phyloP scores from a whole-genome alignment of 2,329 filamentous ascomycete genomes.

The Elsinoe arachidis region DNA sequence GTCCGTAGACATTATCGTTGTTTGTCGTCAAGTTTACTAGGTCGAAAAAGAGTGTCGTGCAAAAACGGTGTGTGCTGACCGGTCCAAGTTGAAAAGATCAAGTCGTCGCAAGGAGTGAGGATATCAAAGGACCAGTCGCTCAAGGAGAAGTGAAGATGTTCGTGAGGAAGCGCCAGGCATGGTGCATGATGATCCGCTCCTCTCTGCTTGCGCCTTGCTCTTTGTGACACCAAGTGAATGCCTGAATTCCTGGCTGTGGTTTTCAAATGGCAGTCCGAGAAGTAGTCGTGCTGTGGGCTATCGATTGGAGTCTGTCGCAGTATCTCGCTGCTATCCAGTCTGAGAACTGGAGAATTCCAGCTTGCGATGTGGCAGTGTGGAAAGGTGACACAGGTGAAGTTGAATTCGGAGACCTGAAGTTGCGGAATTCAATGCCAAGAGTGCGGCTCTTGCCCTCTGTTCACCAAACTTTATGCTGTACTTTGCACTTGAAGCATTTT shows the following conservation, averaged over 20 bases:
- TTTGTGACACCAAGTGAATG: conserved; percentile 9
- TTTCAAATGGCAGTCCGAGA: background rate
- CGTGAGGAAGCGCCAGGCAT: conserved; percentile 29
- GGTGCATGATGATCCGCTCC: conserved; percentile 28
- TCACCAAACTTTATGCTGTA: background rate
- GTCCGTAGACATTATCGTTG: conserved; percentile 20
- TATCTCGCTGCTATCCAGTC: background rate
- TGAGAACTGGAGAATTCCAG: background rate
- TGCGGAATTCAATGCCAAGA: background rate
- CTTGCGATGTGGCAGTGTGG: background rate
- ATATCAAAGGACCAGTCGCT: conserved; percentile 38
- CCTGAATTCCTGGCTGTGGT: background rate
- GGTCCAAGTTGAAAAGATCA: conserved; percentile 19
- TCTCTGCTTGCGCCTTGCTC: background rate
- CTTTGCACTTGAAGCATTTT: background rate
- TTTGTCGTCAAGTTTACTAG: conserved; percentile 26
- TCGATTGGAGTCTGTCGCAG: background rate
- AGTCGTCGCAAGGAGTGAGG: conserved; percentile 12
- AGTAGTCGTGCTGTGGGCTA: background rate
- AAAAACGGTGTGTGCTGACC: conserved; percentile 31
- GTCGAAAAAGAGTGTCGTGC: conserved; percentile 16
- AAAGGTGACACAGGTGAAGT: background rate
- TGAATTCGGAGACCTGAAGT: background rate
- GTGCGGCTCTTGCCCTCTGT: background rate
- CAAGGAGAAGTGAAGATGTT: conserved; percentile 35